Evolutionary conservation across 129 eudicot species (phyloP), one percentile per base, ranked within the genome.

Genomic region (Pulicaria dysenterica): DNA sequence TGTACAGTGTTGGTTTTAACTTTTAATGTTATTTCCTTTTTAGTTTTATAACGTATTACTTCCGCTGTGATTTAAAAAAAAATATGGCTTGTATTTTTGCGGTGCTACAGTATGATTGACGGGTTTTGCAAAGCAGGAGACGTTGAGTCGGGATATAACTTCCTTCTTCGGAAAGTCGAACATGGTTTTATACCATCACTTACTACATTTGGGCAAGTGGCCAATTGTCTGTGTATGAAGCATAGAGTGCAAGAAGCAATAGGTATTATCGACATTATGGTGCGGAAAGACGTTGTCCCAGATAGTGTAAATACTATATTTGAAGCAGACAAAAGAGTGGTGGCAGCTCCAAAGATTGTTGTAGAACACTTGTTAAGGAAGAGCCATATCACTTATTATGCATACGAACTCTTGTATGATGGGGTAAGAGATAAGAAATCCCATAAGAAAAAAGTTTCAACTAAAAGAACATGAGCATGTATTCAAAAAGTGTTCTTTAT

Each of bases 291-390:
- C 12, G 66, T 89, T 48, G 96, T 92, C 42, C 98, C 98, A 4
- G 91, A 87, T 57, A 79, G 31, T 10, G 96, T 92, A 50, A 74
- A 85, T 73, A 73, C 84, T 14, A 92, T 92, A 40, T 86, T 89
- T 60, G 89, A 87, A 67, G 87, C 85, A 11, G 91, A 87, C 81
- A 92, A 92, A 83, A 89, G 72, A 79, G 89, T 64, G 64, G 82
- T 89, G 39, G 98, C 98, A 40, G 98, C 95, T 14, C 98, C 98
- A 51, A 89, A 89, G 80, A 92, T 92, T 58, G 86, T 92, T 72
- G 83, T 92, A 53, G 96, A 92, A 65, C 87, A 85, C 74, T 79
- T 92, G 80, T 67, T 92, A 83, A 89, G 66, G 81, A 89, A 78
- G 80, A 79, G 91, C 49, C 85, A 81, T 82, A 83, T 92, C 59